Conservation (phyloP, 148 eudicot genomes). For the Tetragonia tetragonoides region DNA sequence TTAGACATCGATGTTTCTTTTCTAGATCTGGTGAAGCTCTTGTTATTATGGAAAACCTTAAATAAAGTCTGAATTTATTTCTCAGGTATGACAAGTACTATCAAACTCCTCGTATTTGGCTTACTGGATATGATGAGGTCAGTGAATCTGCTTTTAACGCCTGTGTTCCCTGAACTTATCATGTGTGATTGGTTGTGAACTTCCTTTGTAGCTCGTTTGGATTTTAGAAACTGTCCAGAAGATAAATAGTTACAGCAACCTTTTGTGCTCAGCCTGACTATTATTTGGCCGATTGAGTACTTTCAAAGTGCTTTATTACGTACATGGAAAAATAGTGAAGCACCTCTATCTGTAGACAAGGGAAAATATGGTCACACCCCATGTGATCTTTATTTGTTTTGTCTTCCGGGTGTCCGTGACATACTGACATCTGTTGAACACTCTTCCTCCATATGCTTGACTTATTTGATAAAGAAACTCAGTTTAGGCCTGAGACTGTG, state of each 20-base stretch:
- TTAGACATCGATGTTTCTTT: background rate
- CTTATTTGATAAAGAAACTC: background rate
- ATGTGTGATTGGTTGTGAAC: background rate
- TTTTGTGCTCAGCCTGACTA: background rate
- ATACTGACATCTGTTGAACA: background rate
- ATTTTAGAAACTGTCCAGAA: background rate
- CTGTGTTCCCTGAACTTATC: background rate
- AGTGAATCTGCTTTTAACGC: constrained; percentile 22
- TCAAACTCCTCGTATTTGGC: constrained; percentile 99
- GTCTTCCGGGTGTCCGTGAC: background rate
- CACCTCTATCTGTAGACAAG: background rate
- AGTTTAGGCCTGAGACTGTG: background rate
- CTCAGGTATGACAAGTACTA: constrained; percentile 95
- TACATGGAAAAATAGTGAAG: background rate
- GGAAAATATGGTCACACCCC: background rate
- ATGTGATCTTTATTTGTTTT: background rate
- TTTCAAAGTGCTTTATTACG: background rate
- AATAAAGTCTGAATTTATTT: background rate
- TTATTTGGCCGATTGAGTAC: background rate
- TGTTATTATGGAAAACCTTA: background rate
- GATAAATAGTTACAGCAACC: background rate
- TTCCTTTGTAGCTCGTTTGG: background rate
- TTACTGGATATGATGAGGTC: constrained; percentile 99
- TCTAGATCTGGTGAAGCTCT: background rate
- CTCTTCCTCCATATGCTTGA: background rate